Evolutionary conservation across 2,329 filamentous ascomycete species (phyloP).

Genomic region (Juglanconis sp.): DNA sequence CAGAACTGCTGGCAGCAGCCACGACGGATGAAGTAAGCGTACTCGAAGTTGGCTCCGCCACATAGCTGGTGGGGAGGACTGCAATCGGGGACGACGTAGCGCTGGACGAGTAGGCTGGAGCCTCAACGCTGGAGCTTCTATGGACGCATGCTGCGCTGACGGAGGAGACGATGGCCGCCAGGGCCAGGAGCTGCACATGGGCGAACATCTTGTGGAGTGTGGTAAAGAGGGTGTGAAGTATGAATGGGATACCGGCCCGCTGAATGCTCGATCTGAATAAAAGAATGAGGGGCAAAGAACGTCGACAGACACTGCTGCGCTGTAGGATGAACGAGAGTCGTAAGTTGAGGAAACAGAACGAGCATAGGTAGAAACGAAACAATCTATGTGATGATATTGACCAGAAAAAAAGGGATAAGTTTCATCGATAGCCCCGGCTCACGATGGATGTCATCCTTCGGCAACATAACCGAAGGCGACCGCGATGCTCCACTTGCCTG

Average conservation of each 20-base stretch:
- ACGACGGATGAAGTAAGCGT: not conserved
- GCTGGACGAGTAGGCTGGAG: not conserved
- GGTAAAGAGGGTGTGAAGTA: slow-evolving; percentile 2
- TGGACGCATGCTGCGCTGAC: slow-evolving; percentile 15
- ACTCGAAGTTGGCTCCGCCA: not conserved
- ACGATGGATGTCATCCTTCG: not conserved
- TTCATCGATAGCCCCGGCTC: not conserved
- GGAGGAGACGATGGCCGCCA: slow-evolving; percentile 4
- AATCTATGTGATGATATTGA: not conserved
- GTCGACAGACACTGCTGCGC: slow-evolving; percentile 6
- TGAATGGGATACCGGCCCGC: not conserved
- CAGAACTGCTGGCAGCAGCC: not conserved
- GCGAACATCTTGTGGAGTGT: slow-evolving; percentile 8
- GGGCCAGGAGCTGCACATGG: slow-evolving; percentile 6
- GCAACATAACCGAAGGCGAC: not conserved
- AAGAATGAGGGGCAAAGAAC: not conserved
- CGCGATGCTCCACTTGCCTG: not conserved
- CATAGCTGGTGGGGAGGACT: not conserved
- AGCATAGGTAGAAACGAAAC: not conserved
- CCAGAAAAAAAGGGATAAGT: not conserved
- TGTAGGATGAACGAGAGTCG: not conserved
- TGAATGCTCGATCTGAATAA: not conserved
- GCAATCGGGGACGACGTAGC: not conserved
- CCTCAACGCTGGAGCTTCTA: not conserved
- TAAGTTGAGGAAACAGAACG: not conserved